Percentiles rank a stretch among this genome's conserved stretches.
Evolutionary conservation across 441 rosid genomes (phyloP).

Genomic region (Sinapis alba): DNA sequence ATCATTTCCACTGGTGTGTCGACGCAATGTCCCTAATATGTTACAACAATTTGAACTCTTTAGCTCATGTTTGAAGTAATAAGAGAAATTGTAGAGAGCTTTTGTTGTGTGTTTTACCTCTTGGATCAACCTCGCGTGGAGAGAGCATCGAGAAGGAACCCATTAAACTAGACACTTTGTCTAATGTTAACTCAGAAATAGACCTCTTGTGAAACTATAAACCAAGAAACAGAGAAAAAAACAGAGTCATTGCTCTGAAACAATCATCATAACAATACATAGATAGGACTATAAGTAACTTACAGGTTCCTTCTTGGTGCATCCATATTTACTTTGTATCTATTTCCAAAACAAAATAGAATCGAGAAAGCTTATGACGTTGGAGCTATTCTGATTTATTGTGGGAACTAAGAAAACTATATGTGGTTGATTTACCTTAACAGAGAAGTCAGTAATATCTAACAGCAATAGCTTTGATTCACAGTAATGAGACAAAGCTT

Average conservation of each 20-base stretch:
- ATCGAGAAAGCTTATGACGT: constrained; percentile 1
- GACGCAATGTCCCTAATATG: constrained; percentile 45
- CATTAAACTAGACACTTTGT: constrained; percentile 66
- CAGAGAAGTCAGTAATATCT: constrained; percentile 69
- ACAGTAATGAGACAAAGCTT: constrained; percentile 74
- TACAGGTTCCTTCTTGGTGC: constrained; percentile 64
- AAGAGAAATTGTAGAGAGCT: background rate
- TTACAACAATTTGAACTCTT: constrained; percentile 2
- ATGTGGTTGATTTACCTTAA: constrained; percentile 51
- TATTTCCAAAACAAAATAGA: constrained; percentile 35
- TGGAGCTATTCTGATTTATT: background rate
- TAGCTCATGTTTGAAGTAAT: background rate
- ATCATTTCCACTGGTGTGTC: constrained; percentile 59
- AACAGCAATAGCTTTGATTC: constrained; percentile 75
- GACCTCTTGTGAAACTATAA: constrained; percentile 65
- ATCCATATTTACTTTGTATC: constrained; percentile 88
- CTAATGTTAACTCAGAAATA: constrained; percentile 69
- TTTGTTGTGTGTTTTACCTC: constrained; percentile 40
- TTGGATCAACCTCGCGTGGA: constrained; percentile 47
- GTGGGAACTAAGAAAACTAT: background rate
- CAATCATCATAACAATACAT: background rate
- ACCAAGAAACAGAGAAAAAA: background rate
- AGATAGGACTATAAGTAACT: constrained; percentile 32
- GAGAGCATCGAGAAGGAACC: constrained; percentile 63
- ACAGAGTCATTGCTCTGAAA: constrained; percentile 8